Evolutionary conservation across 306 rosid species (phyloP).

Genomic region (Malus sylvestris): DNA sequence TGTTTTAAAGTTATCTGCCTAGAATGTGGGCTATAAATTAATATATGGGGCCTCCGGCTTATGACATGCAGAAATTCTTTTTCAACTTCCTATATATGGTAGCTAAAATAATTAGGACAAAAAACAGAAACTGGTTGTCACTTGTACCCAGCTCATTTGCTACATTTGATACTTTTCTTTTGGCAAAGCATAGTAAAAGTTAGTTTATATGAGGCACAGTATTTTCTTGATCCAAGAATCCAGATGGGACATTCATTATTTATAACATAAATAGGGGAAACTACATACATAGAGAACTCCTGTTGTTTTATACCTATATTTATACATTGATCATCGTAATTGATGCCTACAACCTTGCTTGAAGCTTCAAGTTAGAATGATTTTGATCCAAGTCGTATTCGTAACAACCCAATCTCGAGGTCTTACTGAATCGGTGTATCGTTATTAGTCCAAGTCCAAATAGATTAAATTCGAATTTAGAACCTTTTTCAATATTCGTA

Average conservation of each 20-base stretch:
- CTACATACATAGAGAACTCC: background rate
- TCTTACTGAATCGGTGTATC: background rate
- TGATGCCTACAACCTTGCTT: background rate
- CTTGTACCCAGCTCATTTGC: no score
- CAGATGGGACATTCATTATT: no score
- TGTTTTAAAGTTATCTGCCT: no score
- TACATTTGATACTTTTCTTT: no score
- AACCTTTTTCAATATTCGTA: background rate
- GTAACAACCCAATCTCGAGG: background rate
- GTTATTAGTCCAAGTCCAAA: background rate
- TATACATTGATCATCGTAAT: background rate
- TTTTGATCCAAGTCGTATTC: background rate
- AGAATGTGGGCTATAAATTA: no score
- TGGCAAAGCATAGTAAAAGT: no score
- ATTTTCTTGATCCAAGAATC: background rate
- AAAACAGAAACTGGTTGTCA: no score
- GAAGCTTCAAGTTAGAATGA: background rate
- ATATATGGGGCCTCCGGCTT: no score
- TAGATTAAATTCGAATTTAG: background rate
- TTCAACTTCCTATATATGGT: no score
- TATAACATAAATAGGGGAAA: no score
- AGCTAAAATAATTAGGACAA: no score
- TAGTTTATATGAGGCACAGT: background rate
- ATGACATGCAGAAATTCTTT: no score
- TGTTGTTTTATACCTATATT: background rate